Percentiles rank a stretch among this genome's conserved stretches.
Evolutionary conservation across 1,284 basidiomycete genomes (phyloP).

Genomic region (Cryptococcus hybrid): DNA sequence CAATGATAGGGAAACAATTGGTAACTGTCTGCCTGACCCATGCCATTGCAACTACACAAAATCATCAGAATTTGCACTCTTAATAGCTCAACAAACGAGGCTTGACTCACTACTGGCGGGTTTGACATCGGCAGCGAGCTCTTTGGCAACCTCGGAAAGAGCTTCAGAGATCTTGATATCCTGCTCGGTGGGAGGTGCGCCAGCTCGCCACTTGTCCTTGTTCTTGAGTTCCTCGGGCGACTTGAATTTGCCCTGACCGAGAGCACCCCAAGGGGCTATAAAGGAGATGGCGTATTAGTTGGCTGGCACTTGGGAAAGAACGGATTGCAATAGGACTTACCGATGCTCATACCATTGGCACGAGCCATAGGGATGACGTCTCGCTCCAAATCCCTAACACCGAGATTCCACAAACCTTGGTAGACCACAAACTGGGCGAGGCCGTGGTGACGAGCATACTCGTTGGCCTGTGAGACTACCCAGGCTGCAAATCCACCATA

Average conservation of each 20-base stretch:
- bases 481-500: slow-evolving; percentile 56
- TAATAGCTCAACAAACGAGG: background rate
- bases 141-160: slow-evolving; percentile 48
- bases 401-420: slow-evolving; percentile 56
- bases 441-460: slow-evolving; percentile 54
- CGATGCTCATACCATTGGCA: slow-evolving; percentile 26
- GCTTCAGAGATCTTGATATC: slow-evolving; percentile 27
- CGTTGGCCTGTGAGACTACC: slow-evolving; percentile 58
- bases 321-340: background rate
- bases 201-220: slow-evolving; percentile 24
- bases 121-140: slow-evolving; percentile 48
- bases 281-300: background rate
- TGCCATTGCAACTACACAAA: slow-evolving; percentile 30
- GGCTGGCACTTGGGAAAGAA: background rate
- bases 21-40: slow-evolving; percentile 31
- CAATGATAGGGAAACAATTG: slow-evolving; percentile 48
- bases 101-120: slow-evolving; percentile 30
- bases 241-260: slow-evolving; percentile 21
- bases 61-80: background rate
- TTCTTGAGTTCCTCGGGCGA: background rate
- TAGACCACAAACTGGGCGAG: slow-evolving; percentile 58
- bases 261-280: slow-evolving; percentile 18
- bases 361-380: slow-evolving; percentile 63
- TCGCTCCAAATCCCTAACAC: slow-evolving; percentile 55
- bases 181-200: slow-evolving; percentile 22